A percentile compares a stretch with the other conserved stretches of the same genome.
phyloP scores from a whole-genome alignment of 225 moss, liverwort and hornwort genomes.

The Thuidium tamariscinum region DNA sequence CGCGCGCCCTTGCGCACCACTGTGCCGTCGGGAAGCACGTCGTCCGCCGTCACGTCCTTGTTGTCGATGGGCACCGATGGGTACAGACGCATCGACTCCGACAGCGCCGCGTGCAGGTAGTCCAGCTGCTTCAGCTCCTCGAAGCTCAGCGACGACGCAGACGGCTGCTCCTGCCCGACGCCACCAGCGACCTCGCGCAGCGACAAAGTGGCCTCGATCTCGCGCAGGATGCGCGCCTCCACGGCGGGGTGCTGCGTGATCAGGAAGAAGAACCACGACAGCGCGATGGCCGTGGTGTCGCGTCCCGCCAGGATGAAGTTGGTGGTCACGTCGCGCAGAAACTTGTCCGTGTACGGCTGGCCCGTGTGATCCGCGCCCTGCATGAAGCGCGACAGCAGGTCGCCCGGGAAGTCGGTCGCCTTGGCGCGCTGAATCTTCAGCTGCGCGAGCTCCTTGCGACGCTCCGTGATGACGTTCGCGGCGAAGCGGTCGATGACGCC shows the following conservation, averaged over 20 bases:
- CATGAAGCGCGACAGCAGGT: slow-evolving; percentile 74
- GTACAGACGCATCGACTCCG: slow-evolving; percentile 48
- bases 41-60: slow-evolving; percentile 30
- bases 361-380: slow-evolving; percentile 15
- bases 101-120: slow-evolving; percentile 45
- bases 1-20: slow-evolving; percentile 29
- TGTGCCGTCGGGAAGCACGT: slow-evolving; percentile 52
- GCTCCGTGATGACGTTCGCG: slow-evolving; percentile 31
- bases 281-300: slow-evolving; percentile 48
- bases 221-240: slow-evolving; percentile 18
- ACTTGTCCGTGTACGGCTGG: slow-evolving; percentile 30
- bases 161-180: no score
- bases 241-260: slow-evolving; percentile 40
- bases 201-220: slow-evolving; percentile 8
- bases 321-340: slow-evolving; percentile 50
- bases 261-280: slow-evolving; percentile 67
- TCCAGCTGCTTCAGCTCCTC: slow-evolving; percentile 57
- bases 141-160: slow-evolving; percentile 2
- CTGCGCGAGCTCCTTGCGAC: slow-evolving; percentile 23
- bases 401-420: slow-evolving; percentile 19
- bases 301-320: slow-evolving; percentile 61
- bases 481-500: slow-evolving; percentile 41
- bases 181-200: background rate
- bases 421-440: slow-evolving; percentile 3
- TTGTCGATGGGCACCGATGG: slow-evolving; percentile 46